Base-by-base conservation (phyloP, 2,329 filamentous ascomycete species). In the Calonectria pauciramosa region DNA sequence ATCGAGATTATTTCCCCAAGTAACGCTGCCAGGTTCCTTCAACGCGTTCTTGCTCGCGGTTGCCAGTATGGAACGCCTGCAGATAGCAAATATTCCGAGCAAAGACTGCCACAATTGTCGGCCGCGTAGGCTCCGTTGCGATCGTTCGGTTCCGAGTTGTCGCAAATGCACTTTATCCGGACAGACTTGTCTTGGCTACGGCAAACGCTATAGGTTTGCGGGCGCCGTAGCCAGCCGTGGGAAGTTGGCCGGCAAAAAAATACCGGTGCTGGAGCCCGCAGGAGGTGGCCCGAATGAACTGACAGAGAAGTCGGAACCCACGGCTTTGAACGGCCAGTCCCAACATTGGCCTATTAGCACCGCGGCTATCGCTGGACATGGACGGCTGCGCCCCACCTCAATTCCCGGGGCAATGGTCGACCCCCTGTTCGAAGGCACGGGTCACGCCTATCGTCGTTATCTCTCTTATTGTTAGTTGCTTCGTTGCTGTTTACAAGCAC, bases 51-150 rank as follows among this genome's bases (percentile, higher is more conserved):
- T 26, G 36, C 4, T 18, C 8, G n/a, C 10, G 34, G 30, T 16
- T 26, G 4, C 11, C 10, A 30, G 36, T 9, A 49, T 65, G 60
- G 60, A 65, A 20, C 60, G 41, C 18, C 38, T 65, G 38, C 41
- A 23, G 26, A 23, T 49, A 6, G 44, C 28, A 14, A 49, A n/a
- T 10, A 47, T 49, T 26, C 60, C 60, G 20, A 65, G 38, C 41
- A 85, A 85, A 73, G 78, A 83, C 41, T 90, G 89, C 77, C 89
- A 90, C 81, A 90, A 89, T 81, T 90, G 89, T 79, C 87, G 89
- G 36, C 87, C 88, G 60, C 86, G 86, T 72, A 86, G 89, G 74
- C 86, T 89, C 78, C 88, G 88, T 76, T 90, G 89, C 81, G 89
- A 90, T 75, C 86, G 87, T 59, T 88, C 88, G 13, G 82, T 87